These are phyloP conservation scores for Gastrodia elata DNA, from an alignment of 106 monocot species.

Conservation along the genomic window DNA sequence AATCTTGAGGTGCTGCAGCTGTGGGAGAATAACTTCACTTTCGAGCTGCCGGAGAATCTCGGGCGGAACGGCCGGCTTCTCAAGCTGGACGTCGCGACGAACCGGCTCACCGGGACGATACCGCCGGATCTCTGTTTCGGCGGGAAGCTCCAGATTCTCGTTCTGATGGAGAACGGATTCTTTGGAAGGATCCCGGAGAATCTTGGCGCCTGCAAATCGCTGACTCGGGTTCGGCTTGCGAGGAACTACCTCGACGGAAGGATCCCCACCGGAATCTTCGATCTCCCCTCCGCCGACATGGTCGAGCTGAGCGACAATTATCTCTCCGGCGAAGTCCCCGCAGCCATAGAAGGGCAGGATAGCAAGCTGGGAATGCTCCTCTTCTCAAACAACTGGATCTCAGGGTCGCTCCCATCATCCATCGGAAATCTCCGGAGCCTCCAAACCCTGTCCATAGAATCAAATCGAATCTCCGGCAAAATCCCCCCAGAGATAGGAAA, in stretches of 20 bases:
- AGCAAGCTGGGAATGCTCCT: slow-evolving; percentile 39
- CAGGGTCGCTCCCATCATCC: slow-evolving; percentile 43
- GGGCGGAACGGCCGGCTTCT: slow-evolving; percentile 43
- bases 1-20: slow-evolving; percentile 60
- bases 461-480: slow-evolving; percentile 43
- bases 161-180: slow-evolving; percentile 64
- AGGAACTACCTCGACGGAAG: slow-evolving; percentile 62
- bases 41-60: slow-evolving; percentile 35
- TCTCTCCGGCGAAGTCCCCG: slow-evolving; percentile 52
- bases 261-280: slow-evolving; percentile 61
- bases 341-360: slow-evolving; percentile 31
- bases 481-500: slow-evolving; percentile 55
- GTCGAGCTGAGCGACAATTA: slow-evolving; percentile 63
- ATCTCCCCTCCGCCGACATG: slow-evolving; percentile 53
- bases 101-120: slow-evolving; percentile 54
- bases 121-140: slow-evolving; percentile 54
- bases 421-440: slow-evolving; percentile 41
- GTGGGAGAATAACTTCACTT: slow-evolving; percentile 77
- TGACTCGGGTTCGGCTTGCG: slow-evolving; percentile 40
- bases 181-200: slow-evolving; percentile 59
- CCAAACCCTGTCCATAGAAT: slow-evolving; percentile 50
- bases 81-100: slow-evolving; percentile 51
- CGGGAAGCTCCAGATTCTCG: slow-evolving; percentile 34
- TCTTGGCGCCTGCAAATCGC: slow-evolving; percentile 63
- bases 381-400: slow-evolving; percentile 54